Base-by-base conservation (phyloP, 1,284 basidiomycete genomes). In the Cystobasidium slooffiae region DNA sequence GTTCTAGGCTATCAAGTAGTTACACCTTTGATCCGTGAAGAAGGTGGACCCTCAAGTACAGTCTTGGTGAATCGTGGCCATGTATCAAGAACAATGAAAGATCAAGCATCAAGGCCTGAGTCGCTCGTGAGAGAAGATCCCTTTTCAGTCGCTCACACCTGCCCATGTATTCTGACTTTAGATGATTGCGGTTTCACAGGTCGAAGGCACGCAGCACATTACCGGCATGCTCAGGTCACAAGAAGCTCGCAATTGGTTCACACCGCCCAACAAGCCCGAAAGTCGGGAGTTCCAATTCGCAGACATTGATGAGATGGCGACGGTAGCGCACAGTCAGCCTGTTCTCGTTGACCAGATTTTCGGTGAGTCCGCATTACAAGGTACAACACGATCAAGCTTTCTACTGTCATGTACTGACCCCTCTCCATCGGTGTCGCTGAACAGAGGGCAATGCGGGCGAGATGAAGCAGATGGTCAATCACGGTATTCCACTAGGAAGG, bases 61-160 rank as follows among this genome's bases (percentile, higher is more conserved):
- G 85, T 97, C 44, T 85, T 97, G 31, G 90, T 99, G 49, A 91
- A 99, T 82, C 88, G 95, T 55, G 96, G 96, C 0, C 99, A 98
- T 82, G 88, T 99, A 43, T 86, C 84, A 52, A 83, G 77, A 59
- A 77, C 76, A 43, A 74, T 68, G 75, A 88, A 89, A 84, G 76
- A 83, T 84, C 8, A 77, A 77, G 22, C 79, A 78, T 9, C 78
- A 78, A 7, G 78, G 78, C 74, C 78, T 22, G 76, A 77, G 44
- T 74, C 74, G 24, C 59, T 76, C 64, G 79, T 77, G 81, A 53
- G 78, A 66, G n/a, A 10, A 43, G 41, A 9, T 44, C 9, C 9
- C 41, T 46, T 72, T 59, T 37, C 44, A 16, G 47, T 51, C 47
- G 47, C 16, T 20, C 47, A 20, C 47, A 51, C 14, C 3, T 6